Percentiles rank a stretch among this genome's conserved stretches.
Evolutionary conservation across 306 rosid species (phyloP).

Genomic region (Carpinus viminea): DNA sequence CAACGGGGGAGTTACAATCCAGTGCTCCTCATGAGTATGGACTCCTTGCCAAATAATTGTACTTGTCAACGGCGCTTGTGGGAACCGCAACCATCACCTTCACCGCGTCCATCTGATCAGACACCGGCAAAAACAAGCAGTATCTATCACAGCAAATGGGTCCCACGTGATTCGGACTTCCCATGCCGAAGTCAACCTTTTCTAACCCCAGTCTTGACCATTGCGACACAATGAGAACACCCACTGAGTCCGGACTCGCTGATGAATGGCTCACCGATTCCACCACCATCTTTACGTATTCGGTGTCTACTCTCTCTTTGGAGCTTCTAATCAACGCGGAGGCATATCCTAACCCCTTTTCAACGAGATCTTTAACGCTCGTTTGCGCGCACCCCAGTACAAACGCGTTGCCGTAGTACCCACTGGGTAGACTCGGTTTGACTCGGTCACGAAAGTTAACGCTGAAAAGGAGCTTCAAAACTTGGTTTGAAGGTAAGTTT

Average conservation of each 20-base stretch:
- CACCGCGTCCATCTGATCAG: constrained; percentile 53
- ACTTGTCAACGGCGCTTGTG: constrained; percentile 55
- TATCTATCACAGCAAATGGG: constrained; percentile 76
- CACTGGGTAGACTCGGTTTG: constrained; percentile 64
- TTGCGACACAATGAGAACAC: constrained; percentile 76
- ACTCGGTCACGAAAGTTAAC: constrained; percentile 69
- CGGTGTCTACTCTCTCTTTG: constrained; percentile 66
- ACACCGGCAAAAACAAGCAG: constrained; percentile 73
- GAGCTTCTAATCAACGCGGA: constrained; percentile 59
- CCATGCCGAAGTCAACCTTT: constrained; percentile 71
- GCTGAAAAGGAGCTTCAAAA: constrained; percentile 66
- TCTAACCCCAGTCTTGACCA: constrained; percentile 95
- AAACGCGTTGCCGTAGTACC: constrained; percentile 88
- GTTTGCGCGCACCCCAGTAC: constrained; percentile 73
- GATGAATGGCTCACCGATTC: constrained; percentile 58
- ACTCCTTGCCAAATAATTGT: constrained; percentile 42
- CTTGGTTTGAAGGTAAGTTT: constrained; percentile 63
- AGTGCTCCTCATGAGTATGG: constrained; percentile 24
- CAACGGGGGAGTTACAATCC: constrained; percentile 7
- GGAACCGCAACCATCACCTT: constrained; percentile 88
- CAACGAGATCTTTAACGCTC: constrained; percentile 51
- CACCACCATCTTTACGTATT: constrained; percentile 60
- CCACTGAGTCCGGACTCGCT: constrained; percentile 75
- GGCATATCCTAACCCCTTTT: constrained; percentile 51
- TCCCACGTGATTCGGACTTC: constrained; percentile 59